Percentiles rank a stretch among this genome's conserved stretches.
Conservation (phyloP, 1,284 basidiomycete species). For the Pseudozyma sp. region DNA sequence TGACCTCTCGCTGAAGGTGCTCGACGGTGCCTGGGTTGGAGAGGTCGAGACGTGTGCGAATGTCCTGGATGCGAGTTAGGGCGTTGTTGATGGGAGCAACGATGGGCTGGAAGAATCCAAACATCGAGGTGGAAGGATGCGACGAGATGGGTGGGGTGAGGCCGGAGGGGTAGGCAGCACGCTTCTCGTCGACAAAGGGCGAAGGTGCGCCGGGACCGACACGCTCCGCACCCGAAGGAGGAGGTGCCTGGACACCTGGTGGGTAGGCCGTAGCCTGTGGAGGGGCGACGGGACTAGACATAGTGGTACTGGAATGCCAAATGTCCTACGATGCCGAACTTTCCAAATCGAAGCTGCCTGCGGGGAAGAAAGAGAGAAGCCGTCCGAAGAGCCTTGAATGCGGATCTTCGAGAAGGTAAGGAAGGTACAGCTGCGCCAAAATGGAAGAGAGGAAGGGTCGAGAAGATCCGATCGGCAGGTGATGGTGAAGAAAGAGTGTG, state of each 20-base stretch:
- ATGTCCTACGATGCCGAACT: not conserved
- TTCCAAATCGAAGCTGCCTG: not conserved
- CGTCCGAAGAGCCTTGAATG: not conserved
- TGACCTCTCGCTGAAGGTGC: constrained; percentile 63
- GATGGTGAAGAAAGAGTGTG: constrained; percentile 9
- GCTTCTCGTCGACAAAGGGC: constrained; percentile 50
- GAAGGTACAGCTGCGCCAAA: not conserved
- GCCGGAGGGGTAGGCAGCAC: constrained; percentile 39
- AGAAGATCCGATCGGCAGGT: constrained; percentile 9
- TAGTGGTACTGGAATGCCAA: constrained; percentile 4
- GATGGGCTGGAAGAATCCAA: constrained; percentile 57
- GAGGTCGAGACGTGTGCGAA: constrained; percentile 56
- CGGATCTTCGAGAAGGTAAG: not conserved
- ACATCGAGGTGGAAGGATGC: constrained; percentile 45
- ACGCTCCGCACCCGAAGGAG: constrained; percentile 46
- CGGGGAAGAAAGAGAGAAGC: not conserved
- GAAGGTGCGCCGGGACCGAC: constrained; percentile 36
- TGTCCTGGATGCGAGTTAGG: constrained; percentile 46
- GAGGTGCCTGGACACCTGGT: constrained; percentile 40
- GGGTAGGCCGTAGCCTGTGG: constrained; percentile 48
- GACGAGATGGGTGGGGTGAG: constrained; percentile 45
- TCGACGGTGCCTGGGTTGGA: constrained; percentile 67
- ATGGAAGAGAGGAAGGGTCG: not conserved
- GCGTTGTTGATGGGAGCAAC: constrained; percentile 51
- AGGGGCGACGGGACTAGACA: constrained; percentile 41